Base-by-base conservation (phyloP, 192 early-diverging fungal genomes). In the Coemansia javaensis region DNA sequence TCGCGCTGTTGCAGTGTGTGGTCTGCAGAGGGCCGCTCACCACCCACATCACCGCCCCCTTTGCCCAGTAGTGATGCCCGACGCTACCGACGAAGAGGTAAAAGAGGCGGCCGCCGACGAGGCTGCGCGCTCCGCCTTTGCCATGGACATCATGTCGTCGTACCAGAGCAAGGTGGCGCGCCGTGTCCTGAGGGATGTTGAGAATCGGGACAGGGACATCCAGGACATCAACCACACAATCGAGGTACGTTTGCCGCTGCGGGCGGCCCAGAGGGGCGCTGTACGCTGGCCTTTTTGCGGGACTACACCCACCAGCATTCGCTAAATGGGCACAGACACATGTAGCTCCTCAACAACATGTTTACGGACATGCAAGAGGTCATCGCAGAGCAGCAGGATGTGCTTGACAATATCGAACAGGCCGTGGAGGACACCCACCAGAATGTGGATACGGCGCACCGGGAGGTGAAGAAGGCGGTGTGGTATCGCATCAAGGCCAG, bases 141-240 rank as follows among this genome's bases (percentile, higher is more conserved):
- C 69, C 1, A 73, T 73, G 69, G 69, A 73, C 37, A 58, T 73
- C 6, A 73, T 73, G 63, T 57, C 69, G 1, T 73, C 69, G 5
- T 66, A 61, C 20, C 53, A 53, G 20, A 65, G 62, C 58, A 65
- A 62, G 37, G 49, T 54, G 7, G 69, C 69, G 10, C 55, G 59
- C 22, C 47, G 63, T 7, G 61, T 73, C 58, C 54, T 73, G 32
- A 43, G 69, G 1, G 69, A 73, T 34, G 69, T 73, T 7, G 69
- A 73, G 43, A 63, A 73, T 35, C 53, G 69, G 51, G 63, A 66
- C 15, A 42, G 31, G 15, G 69, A 73, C 18, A 73, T 73, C 23
- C 62, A 54, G 11, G 59, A 73, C 13, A 73, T 73, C 1, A 48
- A 44, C 27, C 52, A 24, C 16, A 73, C 69, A 24, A 65, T 73